phyloP scores from a whole-genome alignment of 23 red algal genomes.

The Cyanidioschyzon merolae region DNA sequence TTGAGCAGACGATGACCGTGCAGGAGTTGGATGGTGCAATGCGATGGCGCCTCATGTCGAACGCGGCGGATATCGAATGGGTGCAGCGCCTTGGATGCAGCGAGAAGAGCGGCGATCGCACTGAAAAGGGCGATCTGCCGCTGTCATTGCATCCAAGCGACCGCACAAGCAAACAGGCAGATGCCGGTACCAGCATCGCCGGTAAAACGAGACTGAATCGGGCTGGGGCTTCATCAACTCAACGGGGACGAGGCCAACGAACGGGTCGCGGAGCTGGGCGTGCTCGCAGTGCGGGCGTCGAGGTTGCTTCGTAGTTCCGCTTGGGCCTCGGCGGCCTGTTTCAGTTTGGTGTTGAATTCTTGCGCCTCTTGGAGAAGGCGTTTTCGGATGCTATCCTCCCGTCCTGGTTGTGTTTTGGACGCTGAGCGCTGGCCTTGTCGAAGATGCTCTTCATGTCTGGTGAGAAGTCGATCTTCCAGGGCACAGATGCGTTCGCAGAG shows the following conservation, averaged over 20 bases:
- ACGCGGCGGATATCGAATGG: neutral
- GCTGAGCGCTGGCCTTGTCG: neutral
- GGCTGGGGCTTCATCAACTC: neutral
- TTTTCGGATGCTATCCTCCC: neutral
- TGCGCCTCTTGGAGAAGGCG: constrained; percentile 12
- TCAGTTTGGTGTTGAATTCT: constrained; percentile 5
- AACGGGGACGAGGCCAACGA: neutral
- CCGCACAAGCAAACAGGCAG: no score
- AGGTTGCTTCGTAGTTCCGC: neutral
- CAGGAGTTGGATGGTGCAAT: neutral
- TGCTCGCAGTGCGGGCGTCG: constrained; percentile 6
- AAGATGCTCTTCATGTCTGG: neutral
- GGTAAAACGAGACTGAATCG: neutral
- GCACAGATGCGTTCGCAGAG: neutral
- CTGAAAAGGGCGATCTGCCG: no score
- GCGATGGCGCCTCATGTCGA: neutral
- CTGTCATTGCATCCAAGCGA: no score
- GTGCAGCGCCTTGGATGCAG: no score
- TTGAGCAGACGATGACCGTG: neutral
- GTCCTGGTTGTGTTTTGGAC: neutral
- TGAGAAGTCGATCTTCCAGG: neutral
- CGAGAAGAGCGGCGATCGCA: no score
- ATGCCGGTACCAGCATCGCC: no score
- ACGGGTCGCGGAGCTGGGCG: constrained; percentile 1
- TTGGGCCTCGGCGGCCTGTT: neutral